A percentile compares a stretch with the other conserved stretches of the same genome.
Conservation (phyloP, 1,139 yeast genomes). For the Suhomyces yuchorum region DNA sequence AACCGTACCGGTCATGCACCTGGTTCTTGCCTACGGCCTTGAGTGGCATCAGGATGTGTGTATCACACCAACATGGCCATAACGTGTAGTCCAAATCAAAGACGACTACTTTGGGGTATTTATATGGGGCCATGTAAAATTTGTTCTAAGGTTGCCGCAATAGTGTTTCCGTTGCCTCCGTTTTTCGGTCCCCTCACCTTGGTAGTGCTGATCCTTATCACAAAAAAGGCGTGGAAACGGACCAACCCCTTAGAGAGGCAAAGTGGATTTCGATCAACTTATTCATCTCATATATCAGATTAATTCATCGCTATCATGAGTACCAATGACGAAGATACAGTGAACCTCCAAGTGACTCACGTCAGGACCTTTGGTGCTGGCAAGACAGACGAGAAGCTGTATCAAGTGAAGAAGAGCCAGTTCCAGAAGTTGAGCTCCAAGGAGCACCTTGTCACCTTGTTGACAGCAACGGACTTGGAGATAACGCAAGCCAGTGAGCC, state of each 20-base stretch:
- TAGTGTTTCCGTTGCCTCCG: neutral
- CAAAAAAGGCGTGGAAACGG: constrained; percentile 9
- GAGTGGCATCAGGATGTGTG: constrained; percentile 64
- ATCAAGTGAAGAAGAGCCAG: constrained; percentile 8
- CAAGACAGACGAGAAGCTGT: constrained; percentile 4
- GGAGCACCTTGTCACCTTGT: constrained; percentile 16
- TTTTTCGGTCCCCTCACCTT: constrained; percentile 1
- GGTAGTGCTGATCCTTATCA: constrained; percentile 3
- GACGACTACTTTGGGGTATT: constrained; percentile 62
- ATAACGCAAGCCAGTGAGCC: constrained; percentile 11
- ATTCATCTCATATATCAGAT: neutral
- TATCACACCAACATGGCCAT: constrained; percentile 73
- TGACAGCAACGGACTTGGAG: constrained; percentile 13
- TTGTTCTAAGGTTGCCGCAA: neutral
- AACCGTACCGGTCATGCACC: constrained; percentile 50
- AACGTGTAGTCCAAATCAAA: constrained; percentile 77
- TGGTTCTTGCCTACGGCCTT: constrained; percentile 24
- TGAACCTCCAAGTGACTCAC: constrained; percentile 15
- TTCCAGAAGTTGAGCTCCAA: constrained; percentile 15
- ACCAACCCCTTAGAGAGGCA: constrained; percentile 15
- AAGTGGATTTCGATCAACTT: constrained; percentile 1
- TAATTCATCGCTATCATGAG: constrained; percentile 2
- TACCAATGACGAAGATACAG: constrained; percentile 3
- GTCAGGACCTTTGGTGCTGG: constrained; percentile 10
- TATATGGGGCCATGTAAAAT: constrained; percentile 4